Evolutionary conservation across 1,139 yeast genomes (phyloP).

Genomic region (Kluyveromyces sp.): DNA sequence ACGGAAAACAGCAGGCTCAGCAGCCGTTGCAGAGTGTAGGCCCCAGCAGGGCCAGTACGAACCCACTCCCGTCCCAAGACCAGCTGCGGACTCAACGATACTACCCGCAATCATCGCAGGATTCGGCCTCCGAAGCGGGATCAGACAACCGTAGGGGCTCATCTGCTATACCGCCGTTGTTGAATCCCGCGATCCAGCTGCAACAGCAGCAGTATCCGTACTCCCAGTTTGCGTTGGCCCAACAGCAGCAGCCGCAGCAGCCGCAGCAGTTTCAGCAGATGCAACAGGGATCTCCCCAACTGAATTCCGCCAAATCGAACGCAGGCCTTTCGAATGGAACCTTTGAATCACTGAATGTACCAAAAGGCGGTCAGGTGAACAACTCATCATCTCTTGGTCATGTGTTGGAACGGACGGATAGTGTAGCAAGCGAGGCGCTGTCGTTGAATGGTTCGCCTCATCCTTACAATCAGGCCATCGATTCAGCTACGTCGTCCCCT

Average conservation of each 20-base stretch:
- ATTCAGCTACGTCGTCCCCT: conserved; percentile 3
- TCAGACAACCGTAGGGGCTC: conserved; percentile 17
- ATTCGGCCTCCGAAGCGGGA: conserved; percentile 2
- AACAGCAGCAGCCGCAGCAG: conserved; percentile 11
- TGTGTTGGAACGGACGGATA: conserved; percentile 5
- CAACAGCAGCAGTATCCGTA: conserved; percentile 21
- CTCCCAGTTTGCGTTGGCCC: conserved; percentile 10
- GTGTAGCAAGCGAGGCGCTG: conserved; percentile 1
- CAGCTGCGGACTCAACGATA: not conserved
- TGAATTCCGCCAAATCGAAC: not conserved
- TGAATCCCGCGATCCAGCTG: conserved; percentile 14
- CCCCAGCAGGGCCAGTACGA: conserved; percentile 2
- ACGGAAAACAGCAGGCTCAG: conserved; percentile 17
- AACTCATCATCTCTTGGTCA: not conserved
- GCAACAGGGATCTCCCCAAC: conserved; percentile 4
- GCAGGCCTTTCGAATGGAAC: not conserved
- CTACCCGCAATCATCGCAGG: conserved; percentile 2
- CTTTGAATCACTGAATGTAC: not conserved
- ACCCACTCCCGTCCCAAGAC: conserved; percentile 1
- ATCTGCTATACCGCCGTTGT: conserved; percentile 21
- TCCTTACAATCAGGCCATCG: not conserved
- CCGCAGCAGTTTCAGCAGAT: conserved; percentile 6
- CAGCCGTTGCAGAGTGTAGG: not conserved
- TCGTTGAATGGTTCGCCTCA: conserved; percentile 4
- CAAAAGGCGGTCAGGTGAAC: not conserved